Percentiles rank a stretch among this genome's conserved stretches.
Conservation (phyloP, 805 yeast species). For the Starmerella riodocensis region DNA sequence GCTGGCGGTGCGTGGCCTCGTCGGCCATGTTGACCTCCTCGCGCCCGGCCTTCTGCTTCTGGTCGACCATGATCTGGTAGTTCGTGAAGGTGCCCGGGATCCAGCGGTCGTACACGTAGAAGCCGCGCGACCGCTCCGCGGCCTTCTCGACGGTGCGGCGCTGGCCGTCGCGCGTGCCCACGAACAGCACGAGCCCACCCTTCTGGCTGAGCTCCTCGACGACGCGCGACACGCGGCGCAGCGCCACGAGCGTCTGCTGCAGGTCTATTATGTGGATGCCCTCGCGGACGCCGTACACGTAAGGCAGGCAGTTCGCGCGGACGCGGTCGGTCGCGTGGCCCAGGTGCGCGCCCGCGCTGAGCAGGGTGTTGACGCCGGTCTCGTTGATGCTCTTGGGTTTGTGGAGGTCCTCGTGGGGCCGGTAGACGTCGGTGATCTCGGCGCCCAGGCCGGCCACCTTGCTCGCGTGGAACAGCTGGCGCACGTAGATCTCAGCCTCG, state of each 20-base stretch:
- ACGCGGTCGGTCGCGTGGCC: constrained; percentile 70
- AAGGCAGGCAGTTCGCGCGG: constrained; percentile 73
- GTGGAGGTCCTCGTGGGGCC: constrained; percentile 52
- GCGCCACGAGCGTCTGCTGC: constrained; percentile 61
- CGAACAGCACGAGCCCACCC: constrained; percentile 75
- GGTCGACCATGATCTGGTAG: constrained; percentile 47
- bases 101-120: constrained; percentile 77
- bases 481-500: constrained; percentile 58
- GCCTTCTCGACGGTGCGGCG: constrained; percentile 63
- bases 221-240: constrained; percentile 76
- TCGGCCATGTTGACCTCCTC: constrained; percentile 69
- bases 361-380: constrained; percentile 51
- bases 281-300: constrained; percentile 72
- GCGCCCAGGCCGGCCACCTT: constrained; percentile 53
- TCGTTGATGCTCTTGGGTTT: constrained; percentile 43
- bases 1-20: constrained; percentile 45
- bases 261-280: constrained; percentile 87
- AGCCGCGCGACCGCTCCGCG: constrained; percentile 64
- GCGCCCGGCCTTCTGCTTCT: constrained; percentile 37
- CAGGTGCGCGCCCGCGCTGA: constrained; percentile 89
- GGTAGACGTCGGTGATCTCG: constrained; percentile 44
- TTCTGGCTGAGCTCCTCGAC: constrained; percentile 65
- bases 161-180: constrained; percentile 76
- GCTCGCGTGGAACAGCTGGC: constrained; percentile 52
- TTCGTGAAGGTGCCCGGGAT: constrained; percentile 90